Evolutionary conservation across 208 protist species (phyloP).

Genomic region (Leishmania arabica): DNA sequence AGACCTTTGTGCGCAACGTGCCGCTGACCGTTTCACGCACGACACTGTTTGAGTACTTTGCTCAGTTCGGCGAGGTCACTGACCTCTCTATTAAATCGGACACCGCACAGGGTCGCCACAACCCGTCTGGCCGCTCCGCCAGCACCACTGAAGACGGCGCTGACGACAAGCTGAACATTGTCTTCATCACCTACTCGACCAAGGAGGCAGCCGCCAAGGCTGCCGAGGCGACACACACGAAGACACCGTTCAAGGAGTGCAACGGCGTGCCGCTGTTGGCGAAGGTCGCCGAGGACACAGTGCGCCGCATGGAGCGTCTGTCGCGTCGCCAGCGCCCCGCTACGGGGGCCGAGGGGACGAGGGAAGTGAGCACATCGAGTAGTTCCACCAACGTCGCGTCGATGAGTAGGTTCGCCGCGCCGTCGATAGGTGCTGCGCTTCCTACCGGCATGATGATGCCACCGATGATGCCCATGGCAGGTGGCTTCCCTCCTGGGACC

Average conservation of each 20-base stretch:
- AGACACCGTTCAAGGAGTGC: constrained; percentile 62
- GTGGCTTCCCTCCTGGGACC: constrained; percentile 5
- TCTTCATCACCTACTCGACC: constrained; percentile 73
- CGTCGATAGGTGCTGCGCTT: background rate
- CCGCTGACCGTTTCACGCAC: constrained; percentile 46
- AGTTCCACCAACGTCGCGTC: background rate
- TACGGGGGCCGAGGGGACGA: background rate
- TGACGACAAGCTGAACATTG: constrained; percentile 58
- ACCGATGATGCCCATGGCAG: constrained; percentile 9
- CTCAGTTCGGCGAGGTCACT: constrained; percentile 60
- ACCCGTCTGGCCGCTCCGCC: background rate
- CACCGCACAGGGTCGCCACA: constrained; percentile 41
- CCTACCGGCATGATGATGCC: constrained; percentile 15
- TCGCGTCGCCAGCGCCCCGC: constrained; percentile 34
- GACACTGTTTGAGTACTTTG: constrained; percentile 53
- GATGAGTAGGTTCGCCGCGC: background rate
- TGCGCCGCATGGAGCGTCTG: constrained; percentile 66
- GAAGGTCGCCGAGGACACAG: constrained; percentile 78
- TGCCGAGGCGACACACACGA: constrained; percentile 64
- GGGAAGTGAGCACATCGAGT: constrained; percentile 6
- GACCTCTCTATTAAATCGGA: constrained; percentile 77
- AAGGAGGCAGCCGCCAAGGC: constrained; percentile 60
- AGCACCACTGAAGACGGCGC: constrained; percentile 6
- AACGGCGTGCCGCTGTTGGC: constrained; percentile 68
- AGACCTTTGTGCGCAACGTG: constrained; percentile 76